Percentiles rank a stretch among this genome's conserved stretches.
These are phyloP conservation scores for Oryza australiensis DNA, from an alignment of 176 grass and related monocot species.

Conservation along the genomic window DNA sequence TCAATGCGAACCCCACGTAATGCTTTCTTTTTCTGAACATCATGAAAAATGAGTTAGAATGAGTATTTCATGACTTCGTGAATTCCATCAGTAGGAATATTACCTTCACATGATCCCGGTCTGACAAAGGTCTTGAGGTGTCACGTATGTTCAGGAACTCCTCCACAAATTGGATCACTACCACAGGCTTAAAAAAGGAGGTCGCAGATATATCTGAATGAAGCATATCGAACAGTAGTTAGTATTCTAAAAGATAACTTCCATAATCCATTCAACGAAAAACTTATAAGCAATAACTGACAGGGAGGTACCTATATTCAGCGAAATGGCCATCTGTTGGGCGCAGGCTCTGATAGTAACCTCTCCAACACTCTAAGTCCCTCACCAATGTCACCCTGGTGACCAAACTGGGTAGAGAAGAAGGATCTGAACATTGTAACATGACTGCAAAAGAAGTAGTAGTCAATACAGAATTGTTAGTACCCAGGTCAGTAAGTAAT, in stretches of 20 bases:
- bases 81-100: not conserved
- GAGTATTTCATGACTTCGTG: not conserved
- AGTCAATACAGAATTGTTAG: not conserved
- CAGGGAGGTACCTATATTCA: no score
- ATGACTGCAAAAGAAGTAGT: conserved; percentile 51
- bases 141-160: no score
- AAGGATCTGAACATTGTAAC: conserved; percentile 69
- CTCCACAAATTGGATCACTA: no score
- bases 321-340: no score
- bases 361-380: conserved; percentile 89
- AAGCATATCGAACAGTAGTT: no score
- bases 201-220: no score
- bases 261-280: no score
- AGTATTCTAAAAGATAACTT: no score
- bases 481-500: not conserved
- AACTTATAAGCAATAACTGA: no score
- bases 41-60: not conserved
- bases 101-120: conserved; percentile 69
- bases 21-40: conserved; percentile 75
- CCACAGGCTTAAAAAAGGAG: no score
- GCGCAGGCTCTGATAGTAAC: no score
- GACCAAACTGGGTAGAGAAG: conserved; percentile 66
- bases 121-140: no score
- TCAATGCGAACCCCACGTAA: conserved; percentile 64
- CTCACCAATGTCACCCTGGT: conserved; percentile 58